Evolutionary conservation across 495 filamentous ascomycete genomes (phyloP).

Genomic region (Viridothelium virens): DNA sequence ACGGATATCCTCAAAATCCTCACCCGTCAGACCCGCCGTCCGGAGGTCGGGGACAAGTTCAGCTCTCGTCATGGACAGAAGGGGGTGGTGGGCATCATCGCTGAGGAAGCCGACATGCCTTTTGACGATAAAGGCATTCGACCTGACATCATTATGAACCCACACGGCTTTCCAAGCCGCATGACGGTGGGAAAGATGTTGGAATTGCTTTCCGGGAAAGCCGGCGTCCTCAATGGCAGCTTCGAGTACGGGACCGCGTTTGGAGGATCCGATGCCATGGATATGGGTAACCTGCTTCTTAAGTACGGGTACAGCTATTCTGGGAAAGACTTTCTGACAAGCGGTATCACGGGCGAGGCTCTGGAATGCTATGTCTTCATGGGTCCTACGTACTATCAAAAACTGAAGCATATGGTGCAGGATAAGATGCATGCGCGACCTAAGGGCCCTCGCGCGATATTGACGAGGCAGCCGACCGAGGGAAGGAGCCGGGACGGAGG

Average conservation of each 20-base stretch:
- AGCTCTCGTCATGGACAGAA: constrained; percentile 43
- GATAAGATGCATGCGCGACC: constrained; percentile 99
- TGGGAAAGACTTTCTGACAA: constrained; percentile 93
- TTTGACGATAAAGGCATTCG: constrained; percentile 85
- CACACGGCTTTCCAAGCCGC: constrained; percentile 97
- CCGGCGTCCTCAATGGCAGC: constrained; percentile 72
- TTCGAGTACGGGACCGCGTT: constrained; percentile 92
- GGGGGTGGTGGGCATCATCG: constrained; percentile 88
- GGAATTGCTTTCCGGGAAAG: constrained; percentile 90
- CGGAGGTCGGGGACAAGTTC: constrained; percentile 64
- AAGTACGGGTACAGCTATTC: constrained; percentile 88
- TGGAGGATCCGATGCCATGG: constrained; percentile 81
- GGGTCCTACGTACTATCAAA: constrained; percentile 98
- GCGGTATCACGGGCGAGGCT: constrained; percentile 87
- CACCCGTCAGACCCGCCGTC: constrained; percentile 83
- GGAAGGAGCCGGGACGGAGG: constrained; percentile 89
- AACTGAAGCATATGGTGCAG: constrained; percentile 99
- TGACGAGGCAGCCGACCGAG: constrained; percentile 95
- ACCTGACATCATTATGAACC: constrained; percentile 99
- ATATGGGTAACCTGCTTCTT: constrained; percentile 78
- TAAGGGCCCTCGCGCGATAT: constrained; percentile 77
- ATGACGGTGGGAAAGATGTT: constrained; percentile 99
- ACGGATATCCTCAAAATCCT: constrained; percentile 79
- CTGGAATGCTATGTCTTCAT: constrained; percentile 96
- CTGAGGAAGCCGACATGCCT: constrained; percentile 92